Conservation (phyloP, 352 stramenopile genomes). For the Plasmopara halstedii region DNA sequence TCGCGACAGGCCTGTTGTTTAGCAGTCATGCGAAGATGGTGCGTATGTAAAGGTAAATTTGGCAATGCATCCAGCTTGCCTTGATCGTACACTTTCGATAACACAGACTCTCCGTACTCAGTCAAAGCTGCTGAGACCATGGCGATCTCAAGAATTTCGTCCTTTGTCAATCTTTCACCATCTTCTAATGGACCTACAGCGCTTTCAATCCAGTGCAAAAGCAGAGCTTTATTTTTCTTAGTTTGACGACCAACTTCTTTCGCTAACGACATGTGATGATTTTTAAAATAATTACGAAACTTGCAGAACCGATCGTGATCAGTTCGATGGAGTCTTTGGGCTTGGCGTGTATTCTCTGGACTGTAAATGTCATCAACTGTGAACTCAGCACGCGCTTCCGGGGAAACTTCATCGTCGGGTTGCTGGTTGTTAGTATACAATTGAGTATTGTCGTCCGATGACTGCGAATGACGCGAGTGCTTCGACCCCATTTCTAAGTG, state of each 20-base stretch:
- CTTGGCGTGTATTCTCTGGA: conserved; percentile 20
- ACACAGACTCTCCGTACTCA: conserved; percentile 20
- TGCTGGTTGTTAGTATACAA: conserved; percentile 4
- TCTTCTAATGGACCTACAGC: conserved; percentile 19
- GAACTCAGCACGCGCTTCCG: conserved; percentile 22
- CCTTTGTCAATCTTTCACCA: conserved; percentile 20
- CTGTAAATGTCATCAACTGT: conserved; percentile 25
- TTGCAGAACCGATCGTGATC: conserved; percentile 30
- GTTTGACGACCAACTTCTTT: conserved; percentile 28
- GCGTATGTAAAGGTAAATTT: conserved; percentile 30
- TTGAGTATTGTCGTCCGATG: conserved; percentile 1
- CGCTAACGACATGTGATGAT: conserved; percentile 36
- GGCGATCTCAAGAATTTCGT: conserved; percentile 32
- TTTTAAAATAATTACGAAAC: conserved; percentile 47
- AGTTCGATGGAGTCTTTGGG: conserved; percentile 12
- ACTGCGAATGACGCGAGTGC: conserved; percentile 18
- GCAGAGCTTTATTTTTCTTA: conserved; percentile 25
- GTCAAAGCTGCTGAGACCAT: conserved; percentile 32
- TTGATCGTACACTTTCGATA: conserved; percentile 22
- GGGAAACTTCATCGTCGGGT: conserved; percentile 12
- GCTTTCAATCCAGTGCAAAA: conserved; percentile 25
- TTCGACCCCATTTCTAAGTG: conserved; percentile 25
- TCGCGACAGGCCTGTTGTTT: conserved; percentile 36
- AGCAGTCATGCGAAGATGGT: conserved; percentile 26
- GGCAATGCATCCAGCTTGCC: conserved; percentile 28